These are phyloP conservation scores for Magnaporthiopsis rhizophila DNA, from an alignment of 2,329 filamentous ascomycete genomes.

Conservation along the genomic window DNA sequence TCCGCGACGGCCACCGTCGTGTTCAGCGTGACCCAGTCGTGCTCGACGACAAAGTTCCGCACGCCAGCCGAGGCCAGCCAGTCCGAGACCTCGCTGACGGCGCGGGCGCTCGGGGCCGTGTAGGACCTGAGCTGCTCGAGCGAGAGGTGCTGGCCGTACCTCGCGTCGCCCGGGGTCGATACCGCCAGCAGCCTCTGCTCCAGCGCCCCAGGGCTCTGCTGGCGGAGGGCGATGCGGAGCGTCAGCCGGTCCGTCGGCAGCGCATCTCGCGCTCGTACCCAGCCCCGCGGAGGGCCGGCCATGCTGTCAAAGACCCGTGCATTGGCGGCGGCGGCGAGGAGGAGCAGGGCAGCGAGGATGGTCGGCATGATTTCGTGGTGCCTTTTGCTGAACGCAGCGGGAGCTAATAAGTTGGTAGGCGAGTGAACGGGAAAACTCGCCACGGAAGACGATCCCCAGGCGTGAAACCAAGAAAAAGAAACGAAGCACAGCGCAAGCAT, in stretches of 20 bases:
- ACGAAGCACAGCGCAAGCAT: too few relatives aligned
- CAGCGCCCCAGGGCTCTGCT: slow-evolving; percentile 41
- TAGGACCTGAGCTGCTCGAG: slow-evolving; percentile 49
- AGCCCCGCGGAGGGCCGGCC: slow-evolving; percentile 27
- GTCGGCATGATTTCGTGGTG: neutral
- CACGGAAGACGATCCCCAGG: too few relatives aligned
- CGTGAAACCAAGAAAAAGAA: too few relatives aligned
- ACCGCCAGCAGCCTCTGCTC: slow-evolving; percentile 53
- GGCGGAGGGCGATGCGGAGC: slow-evolving; percentile 39
- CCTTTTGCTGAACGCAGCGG: neutral
- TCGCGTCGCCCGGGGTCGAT: slow-evolving; percentile 49
- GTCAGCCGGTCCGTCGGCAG: slow-evolving; percentile 30
- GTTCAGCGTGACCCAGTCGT: slow-evolving; percentile 55
- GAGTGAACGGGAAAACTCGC: too few relatives aligned
- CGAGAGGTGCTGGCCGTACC: slow-evolving; percentile 55
- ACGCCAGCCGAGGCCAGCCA: slow-evolving; percentile 50
- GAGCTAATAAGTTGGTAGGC: too few relatives aligned
- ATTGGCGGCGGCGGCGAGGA: slow-evolving; percentile 14
- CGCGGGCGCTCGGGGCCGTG: slow-evolving; percentile 40
- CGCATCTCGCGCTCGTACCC: slow-evolving; percentile 21
- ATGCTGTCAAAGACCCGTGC: slow-evolving; percentile 29
- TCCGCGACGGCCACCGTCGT: slow-evolving; percentile 44
- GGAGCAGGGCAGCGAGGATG: neutral
- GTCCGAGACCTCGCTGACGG: slow-evolving; percentile 37
- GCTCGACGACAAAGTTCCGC: slow-evolving; percentile 32